Evolutionary conservation across 371 early-diverging fungal species (phyloP), one percentile per base, ranked within the genome.

Genomic region (Mortierella sp.): DNA sequence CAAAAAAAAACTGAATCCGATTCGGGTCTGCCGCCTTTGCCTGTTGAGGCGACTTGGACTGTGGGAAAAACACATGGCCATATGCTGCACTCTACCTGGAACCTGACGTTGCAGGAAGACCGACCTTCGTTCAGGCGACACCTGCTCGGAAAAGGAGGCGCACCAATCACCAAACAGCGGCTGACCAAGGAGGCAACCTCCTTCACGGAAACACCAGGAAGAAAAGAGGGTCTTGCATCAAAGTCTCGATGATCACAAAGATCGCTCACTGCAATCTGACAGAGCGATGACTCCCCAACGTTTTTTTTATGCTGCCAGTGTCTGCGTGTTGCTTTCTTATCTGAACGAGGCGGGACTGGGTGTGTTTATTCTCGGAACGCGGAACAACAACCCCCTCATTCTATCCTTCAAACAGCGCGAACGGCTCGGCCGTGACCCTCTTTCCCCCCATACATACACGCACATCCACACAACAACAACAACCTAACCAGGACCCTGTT

Each of bases 331-430:
- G 3, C 11, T 34, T 19, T 40, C 67, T 24, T 67, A 40, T 61
- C 61, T 61, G 34, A 61, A 61, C 34, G 6, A 37, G 34, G 24
- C 71, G 71, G 43, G 16, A 70, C 71, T 43, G 40, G 16, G 69
- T 69, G 69, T 61, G 40, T 67, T 67, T 67, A 24, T 67, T 67
- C 37, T 61, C 64, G 64, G 64, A 64, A 64, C 64, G 14, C 43
- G 40, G 67, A 67, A 67, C 34, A 37, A 50, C 16, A 46, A 5
- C 61, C 10, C 43, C 9, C 14, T 69, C 44, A 8, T 28, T 46
- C 21, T n/a, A 31, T 28, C 46, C 48, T 48, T 70, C 31, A 46
- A 26, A 26, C 46, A n/a, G 19, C 26, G 71, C 16, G 71, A 70
- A 31, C 67, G 67, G 67, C 43, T 67, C 67, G 71, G 72, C 51